Evolutionary conservation across 1,284 basidiomycete species (phyloP), one percentile per base, ranked within the genome.

Genomic region (Entoloma clypeatum): DNA sequence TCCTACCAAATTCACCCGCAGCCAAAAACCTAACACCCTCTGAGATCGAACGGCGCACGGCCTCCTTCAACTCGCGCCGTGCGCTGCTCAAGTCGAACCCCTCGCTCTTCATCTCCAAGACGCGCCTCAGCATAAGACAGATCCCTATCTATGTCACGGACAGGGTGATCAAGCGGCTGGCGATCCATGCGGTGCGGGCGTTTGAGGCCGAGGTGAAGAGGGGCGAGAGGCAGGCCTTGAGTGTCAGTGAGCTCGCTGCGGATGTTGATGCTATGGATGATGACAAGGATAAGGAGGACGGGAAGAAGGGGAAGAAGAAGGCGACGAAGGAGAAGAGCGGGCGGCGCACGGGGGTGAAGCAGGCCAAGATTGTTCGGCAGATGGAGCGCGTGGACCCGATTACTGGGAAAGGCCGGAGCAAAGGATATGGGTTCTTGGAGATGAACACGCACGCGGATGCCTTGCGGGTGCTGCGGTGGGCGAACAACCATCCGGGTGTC

Each of bases 371-470:
- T 45, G 82, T 97, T 8, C 80, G 92, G 10, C 83, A 90, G 60
- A 71, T 74, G 17, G 94, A 96, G 50, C 84, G 92, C 14, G 72
- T 95, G 38, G 95, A 99, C 60, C 73, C 88, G 0, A 62, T 93
- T 22, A 94, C 89, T 0, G 90, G 88, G 2, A 81, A 88, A 51
- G 92, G 92, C 2, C 77, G 86, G 41, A 90, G 86, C 52, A 90
- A 87, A 59, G 95, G 95, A 0, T 99, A 97, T 56, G 96, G 95
- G 10, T 99, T 99, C 69, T 60, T 99, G 28, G 95, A 99, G 69
- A 80, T 97, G 77, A 71, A 80, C 26, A 76, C 68, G 18, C 95
- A 97, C 59, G 79, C 84, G 7, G 92, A 98, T 57, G 92, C 94
- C 2, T 71, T 99, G 23, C 86, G 90, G 30, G 87, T 97, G 1